phyloP scores from a whole-genome alignment of 2,329 filamentous ascomycete species.

The Botryotinia globosa region DNA sequence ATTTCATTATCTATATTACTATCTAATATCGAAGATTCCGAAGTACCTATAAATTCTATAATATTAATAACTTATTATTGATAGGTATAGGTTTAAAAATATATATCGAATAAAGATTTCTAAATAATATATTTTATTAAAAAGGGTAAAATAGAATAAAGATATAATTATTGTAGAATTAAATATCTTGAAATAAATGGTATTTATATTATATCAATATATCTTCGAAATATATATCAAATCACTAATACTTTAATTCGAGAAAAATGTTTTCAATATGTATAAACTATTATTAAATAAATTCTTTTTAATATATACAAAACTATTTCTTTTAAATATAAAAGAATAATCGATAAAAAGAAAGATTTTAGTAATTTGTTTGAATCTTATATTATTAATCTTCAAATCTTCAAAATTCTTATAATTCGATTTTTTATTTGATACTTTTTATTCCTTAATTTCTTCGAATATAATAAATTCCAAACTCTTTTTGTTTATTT shows the following conservation, averaged over 20 bases:
- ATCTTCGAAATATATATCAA: neutral
- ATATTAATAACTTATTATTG: neutral
- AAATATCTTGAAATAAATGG: neutral
- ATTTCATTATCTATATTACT: no score
- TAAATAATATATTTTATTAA: neutral
- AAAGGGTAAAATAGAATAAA: neutral
- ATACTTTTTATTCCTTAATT: no score
- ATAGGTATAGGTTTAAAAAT: neutral
- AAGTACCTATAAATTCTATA: neutral
- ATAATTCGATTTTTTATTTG: no score
- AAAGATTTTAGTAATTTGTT: no score
- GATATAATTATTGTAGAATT: neutral
- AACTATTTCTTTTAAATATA: no score
- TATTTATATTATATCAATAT: neutral
- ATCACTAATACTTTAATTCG: neutral
- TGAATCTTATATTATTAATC: no score
- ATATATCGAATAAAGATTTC: neutral
- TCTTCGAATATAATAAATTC: no score
- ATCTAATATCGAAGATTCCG: neutral
- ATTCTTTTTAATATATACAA: no score
- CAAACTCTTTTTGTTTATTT: no score
- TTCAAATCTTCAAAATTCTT: no score
- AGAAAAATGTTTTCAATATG: neutral
- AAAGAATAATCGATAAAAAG: no score
- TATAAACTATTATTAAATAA: neutral